Base-by-base conservation (phyloP, 352 stramenopile species). In the Globisporangium perplexum region DNA sequence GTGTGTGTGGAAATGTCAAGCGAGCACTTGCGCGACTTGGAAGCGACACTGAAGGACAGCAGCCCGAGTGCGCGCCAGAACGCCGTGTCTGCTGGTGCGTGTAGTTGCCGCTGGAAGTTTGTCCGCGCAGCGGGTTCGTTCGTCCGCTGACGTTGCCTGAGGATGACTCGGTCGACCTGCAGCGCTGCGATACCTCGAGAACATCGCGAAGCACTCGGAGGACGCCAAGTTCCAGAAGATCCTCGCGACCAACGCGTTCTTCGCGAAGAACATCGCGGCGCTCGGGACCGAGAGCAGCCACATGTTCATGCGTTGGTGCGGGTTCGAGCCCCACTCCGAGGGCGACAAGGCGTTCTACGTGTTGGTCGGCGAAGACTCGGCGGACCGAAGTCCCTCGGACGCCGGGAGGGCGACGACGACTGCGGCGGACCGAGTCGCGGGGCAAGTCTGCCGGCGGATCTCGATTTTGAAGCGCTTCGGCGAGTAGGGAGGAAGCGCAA, bases 151-250 rank as follows among this genome's bases (percentile, higher is more conserved):
- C 33, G 53, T 41, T 5, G 35, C 17, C 7, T 22, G 38, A 6
- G 38, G 23, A 22, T 22, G 38, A 17, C n/a, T n/a, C n/a, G n/a
- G n/a, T 15, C 28, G 10, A 31, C 10, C 22, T 47, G 39, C 20
- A 85, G 70, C 60, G 1, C 55, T 74, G n/a, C 74, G 76, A 5
- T 94, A 92, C 55, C 30, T 94, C 24, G 68, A 69, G 12, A 92
- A 92, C 57, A 75, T 94, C n/a, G 57, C 61, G 0, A 51, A 48
- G 12, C 63, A 83, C 10, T 79, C 81, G 7, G 41, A 63, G 7
- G 78, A 94, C 12, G 23, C 30, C 1, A 90, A 87, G 30, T 90
- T 86, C 56, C 76, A 88, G 46, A 71, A 72, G 43, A 90, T 94
- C 54, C 79, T 76, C 30, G 66, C 66, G 12, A 82, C 65, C 52